Conservation (phyloP, 140 eudicot genomes). For the Cichorium intybus region DNA sequence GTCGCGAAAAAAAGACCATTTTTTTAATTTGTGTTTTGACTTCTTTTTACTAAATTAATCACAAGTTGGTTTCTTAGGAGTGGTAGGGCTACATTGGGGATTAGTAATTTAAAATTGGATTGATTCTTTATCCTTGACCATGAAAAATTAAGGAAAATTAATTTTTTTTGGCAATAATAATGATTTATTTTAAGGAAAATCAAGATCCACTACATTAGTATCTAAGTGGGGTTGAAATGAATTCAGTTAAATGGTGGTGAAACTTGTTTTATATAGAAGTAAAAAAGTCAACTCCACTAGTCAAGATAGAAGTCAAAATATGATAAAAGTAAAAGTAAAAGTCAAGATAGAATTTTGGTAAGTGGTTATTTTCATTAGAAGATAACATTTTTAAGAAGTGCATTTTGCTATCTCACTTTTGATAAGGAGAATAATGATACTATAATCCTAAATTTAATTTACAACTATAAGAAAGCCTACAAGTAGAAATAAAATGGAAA, state of each 20-base stretch:
- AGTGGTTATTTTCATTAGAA: no score
- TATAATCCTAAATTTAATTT: constrained; percentile 10
- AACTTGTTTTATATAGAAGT: neutral
- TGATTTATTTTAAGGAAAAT: neutral
- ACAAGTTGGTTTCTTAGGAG: constrained; percentile 22
- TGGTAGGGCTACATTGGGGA: constrained; percentile 29
- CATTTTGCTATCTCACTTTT: no score
- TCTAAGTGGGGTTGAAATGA: constrained; percentile 8
- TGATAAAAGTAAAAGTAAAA: constrained; percentile 5
- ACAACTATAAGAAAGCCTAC: neutral
- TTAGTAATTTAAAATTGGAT: neutral
- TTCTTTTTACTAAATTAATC: constrained; percentile 17
- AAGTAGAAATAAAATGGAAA: neutral
- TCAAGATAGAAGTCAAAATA: constrained; percentile 15
- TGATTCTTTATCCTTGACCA: constrained; percentile 21
- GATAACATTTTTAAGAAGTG: no score
- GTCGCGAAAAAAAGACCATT: constrained; percentile 16
- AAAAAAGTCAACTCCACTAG: constrained; percentile 2
- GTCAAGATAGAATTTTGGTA: no score
- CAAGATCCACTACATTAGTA: constrained; percentile 11
- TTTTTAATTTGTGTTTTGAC: constrained; percentile 23
- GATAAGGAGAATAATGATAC: no score
- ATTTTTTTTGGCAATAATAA: neutral
- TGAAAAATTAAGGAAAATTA: no score
- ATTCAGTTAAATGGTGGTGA: neutral